phyloP scores from a whole-genome alignment of 257 asterid genomes.

The Capsicum chinense region DNA sequence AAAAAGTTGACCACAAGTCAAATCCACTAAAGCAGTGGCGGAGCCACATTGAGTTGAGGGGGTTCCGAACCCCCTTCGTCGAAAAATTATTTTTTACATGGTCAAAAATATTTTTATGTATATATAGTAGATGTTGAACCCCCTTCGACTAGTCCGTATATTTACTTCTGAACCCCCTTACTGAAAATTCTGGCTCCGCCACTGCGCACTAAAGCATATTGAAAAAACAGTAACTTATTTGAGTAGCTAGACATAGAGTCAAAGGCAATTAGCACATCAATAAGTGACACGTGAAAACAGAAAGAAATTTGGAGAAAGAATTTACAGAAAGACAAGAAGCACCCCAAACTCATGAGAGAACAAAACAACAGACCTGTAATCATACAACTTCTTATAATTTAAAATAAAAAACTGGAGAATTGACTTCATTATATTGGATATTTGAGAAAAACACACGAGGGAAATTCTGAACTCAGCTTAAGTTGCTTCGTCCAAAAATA shows the following conservation, averaged over 20 bases:
- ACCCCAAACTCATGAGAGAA: neutral
- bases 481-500: neutral
- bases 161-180: too few relatives aligned
- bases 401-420: neutral
- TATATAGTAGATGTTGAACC: too few relatives aligned
- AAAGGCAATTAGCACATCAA: too few relatives aligned
- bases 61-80: too few relatives aligned
- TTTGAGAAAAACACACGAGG: neutral
- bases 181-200: too few relatives aligned
- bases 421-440: neutral
- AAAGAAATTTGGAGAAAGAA: neutral
- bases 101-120: too few relatives aligned
- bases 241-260: neutral
- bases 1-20: neutral
- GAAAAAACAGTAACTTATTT: neutral
- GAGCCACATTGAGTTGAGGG: too few relatives aligned
- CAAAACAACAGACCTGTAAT: neutral
- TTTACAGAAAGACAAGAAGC: neutral
- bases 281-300: slow-evolving; percentile 23
- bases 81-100: too few relatives aligned
- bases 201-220: neutral
- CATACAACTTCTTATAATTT: neutral
- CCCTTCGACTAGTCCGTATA: too few relatives aligned
- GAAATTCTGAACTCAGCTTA: neutral
- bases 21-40: neutral